A percentile compares a stretch with the other conserved stretches of the same genome.
These are phyloP conservation scores for Rhodomyrtus psidioides DNA, from an alignment of 441 rosid species.

Conservation along the genomic window DNA sequence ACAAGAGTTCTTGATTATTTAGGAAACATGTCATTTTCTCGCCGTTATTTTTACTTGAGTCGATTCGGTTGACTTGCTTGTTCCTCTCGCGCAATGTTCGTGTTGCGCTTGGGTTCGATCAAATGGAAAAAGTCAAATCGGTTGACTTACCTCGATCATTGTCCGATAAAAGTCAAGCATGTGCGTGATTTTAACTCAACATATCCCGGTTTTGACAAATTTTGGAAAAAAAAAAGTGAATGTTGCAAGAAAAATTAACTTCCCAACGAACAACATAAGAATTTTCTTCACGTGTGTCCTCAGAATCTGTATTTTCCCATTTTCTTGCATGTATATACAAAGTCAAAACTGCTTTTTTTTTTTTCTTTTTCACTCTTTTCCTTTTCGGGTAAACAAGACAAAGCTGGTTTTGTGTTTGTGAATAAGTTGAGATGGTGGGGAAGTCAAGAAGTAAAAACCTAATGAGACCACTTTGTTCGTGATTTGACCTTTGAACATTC, in stretches of 20 bases:
- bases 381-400: background rate
- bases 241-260: background rate
- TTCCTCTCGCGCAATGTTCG: background rate
- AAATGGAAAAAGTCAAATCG: background rate
- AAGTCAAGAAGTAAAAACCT: background rate
- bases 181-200: background rate
- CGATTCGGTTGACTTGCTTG: background rate
- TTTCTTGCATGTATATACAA: background rate
- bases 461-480: background rate
- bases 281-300: background rate
- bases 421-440: background rate
- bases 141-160: background rate
- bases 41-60: background rate
- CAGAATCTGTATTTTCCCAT: background rate
- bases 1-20: background rate
- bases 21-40: background rate
- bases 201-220: background rate
- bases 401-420: background rate
- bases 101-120: background rate
- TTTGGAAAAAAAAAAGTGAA: background rate
- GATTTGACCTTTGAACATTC: background rate
- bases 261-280: background rate
- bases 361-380: background rate
- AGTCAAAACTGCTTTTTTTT: background rate
- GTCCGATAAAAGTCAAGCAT: background rate